Evolutionary conservation across 1,139 yeast species (phyloP), one percentile per base, ranked within the genome.

Genomic region (Suhomyces anneliseae): DNA sequence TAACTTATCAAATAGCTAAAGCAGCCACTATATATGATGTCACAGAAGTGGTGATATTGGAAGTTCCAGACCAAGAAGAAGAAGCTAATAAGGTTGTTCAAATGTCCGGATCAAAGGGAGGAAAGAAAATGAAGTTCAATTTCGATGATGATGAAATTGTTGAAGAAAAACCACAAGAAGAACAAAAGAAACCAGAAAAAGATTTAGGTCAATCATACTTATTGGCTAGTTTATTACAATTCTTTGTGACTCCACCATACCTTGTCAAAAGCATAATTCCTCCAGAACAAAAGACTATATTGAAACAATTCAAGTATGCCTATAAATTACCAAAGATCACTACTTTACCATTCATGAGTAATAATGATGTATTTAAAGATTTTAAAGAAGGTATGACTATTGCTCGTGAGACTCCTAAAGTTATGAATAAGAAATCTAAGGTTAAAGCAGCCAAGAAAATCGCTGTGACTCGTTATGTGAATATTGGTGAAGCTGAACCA

Each of bases 171-270:
- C 39, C 47, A 12, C 19, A 43, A 2, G 52, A 48, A 15, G 49
- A 29, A 8, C 45, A 46, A 52, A 57, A 40, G 53, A 63, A 60
- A 36, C 65, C 58, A 4, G 61, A 54, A n/a, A 45, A 47, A 10
- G 43, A 43, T 10, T 27, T 43, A 11, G 48, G 73, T 36, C 72
- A 79, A 42, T 70, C 83, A 0, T 66, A 84, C 59, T 59, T 83
- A 14, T 73, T 89, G 40, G 95, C 95, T 0, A 75, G 85, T 2
- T 71, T 90, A 44, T 70, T 90, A 45, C 96, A 90, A 61, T 90
- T 73, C 60, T 89, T 89, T 58, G 81, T 90, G 12, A 90, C 97
- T 0, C 97, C 97, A 1, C 88, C 92, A 42, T 89, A 90, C 60
- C 72, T 90, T 36, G 78, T 85, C 26, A 82, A 83, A 52, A 68